Evolutionary conservation across 352 stramenopile species (phyloP), one percentile per base, ranked within the genome.

Genomic region (Globisporangium acanthophoron): DNA sequence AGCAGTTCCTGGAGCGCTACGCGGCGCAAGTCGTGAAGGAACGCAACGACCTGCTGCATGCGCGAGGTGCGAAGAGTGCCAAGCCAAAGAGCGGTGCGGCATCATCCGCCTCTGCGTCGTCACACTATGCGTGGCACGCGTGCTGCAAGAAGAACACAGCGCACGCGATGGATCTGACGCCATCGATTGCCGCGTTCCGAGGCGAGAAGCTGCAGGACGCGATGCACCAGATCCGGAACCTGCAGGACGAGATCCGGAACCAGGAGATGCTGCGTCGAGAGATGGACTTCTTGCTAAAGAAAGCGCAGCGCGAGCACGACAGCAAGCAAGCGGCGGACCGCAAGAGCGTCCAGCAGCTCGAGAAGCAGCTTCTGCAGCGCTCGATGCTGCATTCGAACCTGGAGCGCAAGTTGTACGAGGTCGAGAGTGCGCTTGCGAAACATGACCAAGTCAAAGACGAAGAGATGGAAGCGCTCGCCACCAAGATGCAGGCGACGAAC

Each of bases 21-120:
- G 85, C 85, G 8, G 78, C 76, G 3, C 81, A 94, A 55, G 67
- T 94, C n/a, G 80, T 94, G 5, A 92, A 94, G 58, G 85, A 94
- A 62, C 76, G 85, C 43, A 94, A 94, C 59, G 81, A 92, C 18
- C 50, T 92, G 46, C 63, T 94, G 35, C 85, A 94, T 27, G 67
- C 73, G 11, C 83, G 74, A 57, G 62, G 61, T 0, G 70, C 64
- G 33, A 59, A 58, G 33, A 50, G 64, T 8, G 73, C 76, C 62
- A 85, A 87, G 56, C 18, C n/a, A n/a, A 78, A 72, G 24, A 43
- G 52, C 33, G 21, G 48, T 8, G 8, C 56, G 5, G 29, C 33
- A n/a, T 5, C 48, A 4, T 41, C 41, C 8, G 53, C 41, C n/a
- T 13, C n/a, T 11, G n/a, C 58, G 18, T 50, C 59, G 0, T 18